phyloP scores from a whole-genome alignment of 2,329 filamentous ascomycete genomes.

The Diaporthe sp. region DNA sequence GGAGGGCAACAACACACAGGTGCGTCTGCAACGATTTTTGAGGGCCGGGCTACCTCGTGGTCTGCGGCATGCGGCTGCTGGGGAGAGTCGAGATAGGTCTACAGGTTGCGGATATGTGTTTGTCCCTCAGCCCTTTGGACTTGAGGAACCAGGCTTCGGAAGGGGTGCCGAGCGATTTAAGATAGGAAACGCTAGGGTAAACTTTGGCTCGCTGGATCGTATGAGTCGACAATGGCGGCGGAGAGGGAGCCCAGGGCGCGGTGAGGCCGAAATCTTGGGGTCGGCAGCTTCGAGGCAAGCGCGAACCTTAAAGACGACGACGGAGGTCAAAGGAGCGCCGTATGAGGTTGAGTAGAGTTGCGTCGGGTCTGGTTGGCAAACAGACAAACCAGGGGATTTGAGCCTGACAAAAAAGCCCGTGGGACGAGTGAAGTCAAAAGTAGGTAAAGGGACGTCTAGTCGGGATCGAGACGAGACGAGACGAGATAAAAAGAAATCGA shows the following conservation, averaged over 20 bases:
- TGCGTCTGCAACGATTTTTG: constrained; percentile 2
- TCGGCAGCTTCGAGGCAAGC: constrained; percentile 25
- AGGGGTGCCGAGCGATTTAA: constrained; percentile 7
- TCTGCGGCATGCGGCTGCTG: constrained; percentile 30
- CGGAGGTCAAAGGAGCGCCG: constrained; percentile 6
- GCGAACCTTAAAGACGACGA: constrained; percentile 26
- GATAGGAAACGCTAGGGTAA: constrained; percentile 19
- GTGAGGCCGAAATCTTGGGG: constrained; percentile 28
- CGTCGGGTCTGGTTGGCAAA: background rate
- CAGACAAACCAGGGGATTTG: constrained; percentile 7
- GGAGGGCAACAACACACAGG: background rate
- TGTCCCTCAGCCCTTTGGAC: background rate
- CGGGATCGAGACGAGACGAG: constrained; percentile 3
- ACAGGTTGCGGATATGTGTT: background rate
- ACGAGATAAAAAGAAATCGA: constrained; percentile 17
- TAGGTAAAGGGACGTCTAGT: background rate
- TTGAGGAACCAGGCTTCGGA: background rate
- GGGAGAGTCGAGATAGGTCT: constrained; percentile 4
- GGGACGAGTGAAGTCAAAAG: background rate
- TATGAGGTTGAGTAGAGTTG: background rate
- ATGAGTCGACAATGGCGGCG: constrained; percentile 23
- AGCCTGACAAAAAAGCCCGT: background rate
- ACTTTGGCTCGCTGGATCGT: constrained; percentile 25
- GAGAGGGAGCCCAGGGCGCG: constrained; percentile 25
- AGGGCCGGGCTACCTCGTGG: constrained; percentile 14